Base-by-base conservation (phyloP, 352 stramenopile species). In the Phytophthora citrophthora region DNA sequence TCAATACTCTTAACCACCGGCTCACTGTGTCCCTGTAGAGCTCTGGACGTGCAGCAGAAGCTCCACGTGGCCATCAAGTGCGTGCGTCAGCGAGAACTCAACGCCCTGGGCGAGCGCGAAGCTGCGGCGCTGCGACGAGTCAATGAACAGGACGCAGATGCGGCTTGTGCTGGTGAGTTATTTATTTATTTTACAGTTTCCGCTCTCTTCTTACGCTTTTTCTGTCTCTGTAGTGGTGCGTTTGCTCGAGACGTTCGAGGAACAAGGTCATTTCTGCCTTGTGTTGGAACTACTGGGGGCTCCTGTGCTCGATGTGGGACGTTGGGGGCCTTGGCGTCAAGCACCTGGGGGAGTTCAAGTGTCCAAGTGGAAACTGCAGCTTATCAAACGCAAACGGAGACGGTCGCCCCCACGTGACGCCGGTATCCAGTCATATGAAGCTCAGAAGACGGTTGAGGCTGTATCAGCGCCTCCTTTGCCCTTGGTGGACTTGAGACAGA, bases 251-350 rank as follows among this genome's bases (percentile, higher is more conserved):
- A 76, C 68, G 41, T 93, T 93, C 64, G 66, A 72, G 31, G 71
- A 91, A 44, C 65, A 75, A 4, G 68, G 56, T 8, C 81, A 80
- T 46, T 77, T 86, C 34, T 91, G 81, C 38, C 75, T 93, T 32
- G 85, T 91, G 54, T 51, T 93, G 24, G 85, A 93, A 70, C 70
- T 89, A 31, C 63, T 93, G 32, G 82, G 76, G 16, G 46, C 77
- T 16, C 65, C 82, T 8, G 98, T 99, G 65, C 76, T 99, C 36
- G 98, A 99, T 58, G 94, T 98, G 68, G 73, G 97, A 7, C 74
- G 95, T 10, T 96, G 95, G 73, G 97, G 97, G 36, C 94, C 89
- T 47, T 91, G 96, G 72, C 97, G 94, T 71, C 81, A 94, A 45
- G 95, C 98, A 72, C 79, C 98, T 0, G 58, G 59, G 16, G 54